Conservation (phyloP, 2,329 filamentous ascomycete genomes). For the Metarhizium album region DNA sequence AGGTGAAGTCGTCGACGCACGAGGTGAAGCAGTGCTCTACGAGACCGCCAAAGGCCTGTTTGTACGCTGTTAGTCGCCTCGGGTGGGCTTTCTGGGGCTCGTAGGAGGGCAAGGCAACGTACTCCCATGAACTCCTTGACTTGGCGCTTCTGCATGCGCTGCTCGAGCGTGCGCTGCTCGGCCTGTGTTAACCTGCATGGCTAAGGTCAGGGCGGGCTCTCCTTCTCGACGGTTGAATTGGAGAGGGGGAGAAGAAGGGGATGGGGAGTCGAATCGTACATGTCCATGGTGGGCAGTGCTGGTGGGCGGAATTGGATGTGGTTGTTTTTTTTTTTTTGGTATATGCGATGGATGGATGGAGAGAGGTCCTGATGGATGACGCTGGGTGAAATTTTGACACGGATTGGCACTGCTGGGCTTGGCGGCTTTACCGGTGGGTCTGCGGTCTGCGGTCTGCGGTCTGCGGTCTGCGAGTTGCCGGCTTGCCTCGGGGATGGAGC, state of each 20-base stretch:
- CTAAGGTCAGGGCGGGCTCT: not conserved
- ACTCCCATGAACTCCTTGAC: slow-evolving; percentile 99
- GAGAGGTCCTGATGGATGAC: slow-evolving; percentile 5
- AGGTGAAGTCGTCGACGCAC: slow-evolving; percentile 97
- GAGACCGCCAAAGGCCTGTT: slow-evolving; percentile 26
- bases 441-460: slow-evolving; percentile 22
- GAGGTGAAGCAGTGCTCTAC: slow-evolving; percentile 90
- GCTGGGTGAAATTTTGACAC: slow-evolving; percentile 19
- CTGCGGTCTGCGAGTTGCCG: slow-evolving; percentile 23
- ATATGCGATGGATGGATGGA: not conserved
- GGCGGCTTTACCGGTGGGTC: slow-evolving; percentile 18
- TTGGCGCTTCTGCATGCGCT: slow-evolving; percentile 94
- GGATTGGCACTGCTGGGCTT: slow-evolving; percentile 5
- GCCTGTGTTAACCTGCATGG: slow-evolving; percentile 49
- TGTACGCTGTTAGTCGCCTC: not conserved
- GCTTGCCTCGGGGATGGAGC: too few relatives aligned
- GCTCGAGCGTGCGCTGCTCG: slow-evolving; percentile 88
- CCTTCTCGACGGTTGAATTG: not conserved
- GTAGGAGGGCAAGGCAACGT: slow-evolving; percentile 29
- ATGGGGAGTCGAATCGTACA: slow-evolving; percentile 5
- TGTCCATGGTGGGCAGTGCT: slow-evolving; percentile 9
- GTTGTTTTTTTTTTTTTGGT: too few relatives aligned
- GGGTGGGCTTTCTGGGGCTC: not conserved
- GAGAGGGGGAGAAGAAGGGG: not conserved
- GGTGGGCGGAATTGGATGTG: slow-evolving; percentile 1